Percentiles rank a stretch among this genome's conserved stretches.
Conservation (phyloP, 106 monocot species). For the Posidonia australis region DNA sequence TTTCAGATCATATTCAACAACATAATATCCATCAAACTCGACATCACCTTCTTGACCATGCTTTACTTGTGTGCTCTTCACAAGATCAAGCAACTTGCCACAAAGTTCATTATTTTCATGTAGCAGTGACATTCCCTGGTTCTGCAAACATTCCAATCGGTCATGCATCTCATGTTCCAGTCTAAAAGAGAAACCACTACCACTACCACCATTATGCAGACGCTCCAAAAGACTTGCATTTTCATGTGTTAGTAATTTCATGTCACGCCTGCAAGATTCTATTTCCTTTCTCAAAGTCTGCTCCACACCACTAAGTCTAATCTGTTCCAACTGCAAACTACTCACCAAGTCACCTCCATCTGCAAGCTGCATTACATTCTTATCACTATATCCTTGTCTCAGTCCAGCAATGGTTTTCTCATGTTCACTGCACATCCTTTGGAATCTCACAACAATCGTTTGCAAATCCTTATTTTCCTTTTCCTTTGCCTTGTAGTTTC, state of each 20-base stretch:
- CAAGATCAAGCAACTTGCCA: constrained; percentile 31
- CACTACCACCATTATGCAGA: constrained; percentile 28
- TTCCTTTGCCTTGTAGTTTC: constrained; percentile 49
- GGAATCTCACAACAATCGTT: constrained; percentile 41
- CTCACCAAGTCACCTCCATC: constrained; percentile 26
- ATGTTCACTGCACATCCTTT: constrained; percentile 63
- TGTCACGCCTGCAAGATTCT: constrained; percentile 50
- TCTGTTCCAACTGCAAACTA: constrained; percentile 53
- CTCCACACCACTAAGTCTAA: constrained; percentile 74
- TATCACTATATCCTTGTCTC: constrained; percentile 42
- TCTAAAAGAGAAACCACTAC: constrained; percentile 20
- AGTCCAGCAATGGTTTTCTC: constrained; percentile 74
- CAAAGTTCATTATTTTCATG: constrained; percentile 38
- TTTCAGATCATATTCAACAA: constrained; percentile 39
- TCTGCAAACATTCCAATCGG: constrained; percentile 47
- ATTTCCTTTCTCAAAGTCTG: constrained; percentile 64
- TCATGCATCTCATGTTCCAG: constrained; percentile 52
- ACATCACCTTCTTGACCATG: constrained; percentile 9
- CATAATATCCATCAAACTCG: constrained; percentile 24
- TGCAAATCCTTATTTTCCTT: constrained; percentile 61
- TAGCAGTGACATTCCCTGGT: constrained; percentile 43
- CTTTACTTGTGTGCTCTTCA: constrained; percentile 25
- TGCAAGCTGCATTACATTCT: constrained; percentile 19
- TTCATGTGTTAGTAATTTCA: constrained; percentile 60
- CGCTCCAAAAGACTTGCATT: constrained; percentile 47